Evolutionary conservation across 305 asterid genomes (phyloP).

Genomic region (Fraxinus xanthoxyloides): DNA sequence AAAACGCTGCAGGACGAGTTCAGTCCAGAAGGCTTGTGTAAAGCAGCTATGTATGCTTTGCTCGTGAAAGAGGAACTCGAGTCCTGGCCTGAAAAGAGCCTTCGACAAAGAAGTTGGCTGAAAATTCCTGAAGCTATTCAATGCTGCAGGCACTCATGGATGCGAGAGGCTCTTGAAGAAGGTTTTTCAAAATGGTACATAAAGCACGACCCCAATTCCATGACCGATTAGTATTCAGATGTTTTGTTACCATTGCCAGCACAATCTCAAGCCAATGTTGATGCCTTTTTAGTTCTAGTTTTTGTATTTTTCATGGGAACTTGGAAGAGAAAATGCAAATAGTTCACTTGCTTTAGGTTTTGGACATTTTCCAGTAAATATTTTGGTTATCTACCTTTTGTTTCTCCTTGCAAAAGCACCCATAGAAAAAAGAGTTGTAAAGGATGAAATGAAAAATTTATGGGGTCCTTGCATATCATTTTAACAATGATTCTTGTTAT

Average conservation of each 20-base stretch:
- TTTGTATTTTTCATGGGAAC: conserved; percentile 14
- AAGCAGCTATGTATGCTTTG: conserved; percentile 78
- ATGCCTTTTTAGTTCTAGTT: conserved; percentile 22
- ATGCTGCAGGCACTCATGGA: conserved; percentile 73
- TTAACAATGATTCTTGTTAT: not conserved
- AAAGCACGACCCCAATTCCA: conserved; percentile 22
- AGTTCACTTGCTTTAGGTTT: conserved; percentile 27
- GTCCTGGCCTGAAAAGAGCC: conserved; percentile 75
- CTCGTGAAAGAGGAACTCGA: conserved; percentile 74
- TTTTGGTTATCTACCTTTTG: not conserved
- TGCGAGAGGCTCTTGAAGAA: conserved; percentile 72
- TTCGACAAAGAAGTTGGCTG: conserved; percentile 68
- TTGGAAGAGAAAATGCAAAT: conserved; percentile 31
- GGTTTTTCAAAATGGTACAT: conserved; percentile 63
- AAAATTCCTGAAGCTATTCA: conserved; percentile 55
- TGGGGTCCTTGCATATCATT: not conserved
- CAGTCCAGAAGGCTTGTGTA: conserved; percentile 82
- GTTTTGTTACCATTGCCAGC: conserved; percentile 18
- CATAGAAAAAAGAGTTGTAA: not conserved
- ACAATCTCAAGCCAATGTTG: conserved; percentile 27
- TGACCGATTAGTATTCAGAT: conserved; percentile 20
- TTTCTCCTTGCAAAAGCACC: not conserved
- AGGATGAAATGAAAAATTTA: not conserved
- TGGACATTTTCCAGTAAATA: not conserved
- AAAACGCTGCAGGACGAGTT: conserved; percentile 69